Evolutionary conservation across 2,329 filamentous ascomycete species (phyloP).

Genomic region (Kalaharituber pfeilii): DNA sequence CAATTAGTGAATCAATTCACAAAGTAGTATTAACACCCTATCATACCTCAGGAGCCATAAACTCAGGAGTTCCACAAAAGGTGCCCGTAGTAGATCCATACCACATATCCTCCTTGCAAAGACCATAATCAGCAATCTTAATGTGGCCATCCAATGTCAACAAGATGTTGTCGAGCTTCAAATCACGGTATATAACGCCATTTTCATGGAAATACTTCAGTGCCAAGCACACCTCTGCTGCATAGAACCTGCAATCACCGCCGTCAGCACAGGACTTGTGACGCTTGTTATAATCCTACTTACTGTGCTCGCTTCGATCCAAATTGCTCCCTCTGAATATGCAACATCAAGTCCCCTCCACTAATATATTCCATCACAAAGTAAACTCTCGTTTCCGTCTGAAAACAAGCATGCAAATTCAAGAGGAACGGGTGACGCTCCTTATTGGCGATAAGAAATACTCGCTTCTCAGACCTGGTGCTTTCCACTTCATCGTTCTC

Average conservation of each 20-base stretch:
- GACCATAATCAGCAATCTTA: conserved; percentile 95
- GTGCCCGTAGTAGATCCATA: conserved; percentile 92
- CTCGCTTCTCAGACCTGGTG: conserved; percentile 90
- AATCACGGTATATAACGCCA: conserved; percentile 82
- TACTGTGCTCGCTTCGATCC: conserved; percentile 90
- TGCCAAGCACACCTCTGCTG: conserved; percentile 88
- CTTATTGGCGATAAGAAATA: conserved; percentile 92
- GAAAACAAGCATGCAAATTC: conserved; percentile 93
- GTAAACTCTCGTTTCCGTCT: conserved; percentile 94
- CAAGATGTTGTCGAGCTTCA: conserved; percentile 76
- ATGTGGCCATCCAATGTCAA: conserved; percentile 91
- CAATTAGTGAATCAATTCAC: conserved; percentile 18
- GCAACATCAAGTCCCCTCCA: conserved; percentile 95
- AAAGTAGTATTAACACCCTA: background rate
- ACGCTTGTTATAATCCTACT: conserved; percentile 27
- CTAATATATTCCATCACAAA: conserved; percentile 99
- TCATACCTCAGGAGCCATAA: conserved; percentile 86
- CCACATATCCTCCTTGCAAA: conserved; percentile 99
- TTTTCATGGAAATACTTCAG: conserved; percentile 99
- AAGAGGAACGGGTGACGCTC: conserved; percentile 91
- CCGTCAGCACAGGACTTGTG: background rate
- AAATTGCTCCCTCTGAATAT: conserved; percentile 94
- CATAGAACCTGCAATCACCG: conserved; percentile 57
- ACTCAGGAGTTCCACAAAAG: conserved; percentile 98
- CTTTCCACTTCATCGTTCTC: conserved; percentile 99